A percentile compares a stretch with the other conserved stretches of the same genome.
phyloP scores from a whole-genome alignment of 2,329 filamentous ascomycete genomes.

The Scedosporium boydii region DNA sequence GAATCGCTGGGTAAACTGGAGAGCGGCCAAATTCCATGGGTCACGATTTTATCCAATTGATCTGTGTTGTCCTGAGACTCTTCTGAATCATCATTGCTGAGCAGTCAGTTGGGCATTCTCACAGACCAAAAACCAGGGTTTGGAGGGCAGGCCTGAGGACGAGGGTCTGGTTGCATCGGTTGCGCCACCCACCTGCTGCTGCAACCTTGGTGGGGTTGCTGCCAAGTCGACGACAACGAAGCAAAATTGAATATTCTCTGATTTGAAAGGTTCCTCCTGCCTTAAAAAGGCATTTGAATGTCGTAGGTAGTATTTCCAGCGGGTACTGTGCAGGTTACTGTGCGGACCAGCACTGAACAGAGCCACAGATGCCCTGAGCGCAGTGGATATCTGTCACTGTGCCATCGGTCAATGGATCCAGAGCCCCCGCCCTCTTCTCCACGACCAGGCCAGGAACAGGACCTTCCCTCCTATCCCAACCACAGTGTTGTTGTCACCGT shows the following conservation, averaged over 20 bases:
- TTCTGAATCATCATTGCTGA: too few species aligned
- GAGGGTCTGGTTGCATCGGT: background rate
- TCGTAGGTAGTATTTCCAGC: background rate
- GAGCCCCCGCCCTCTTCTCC: background rate
- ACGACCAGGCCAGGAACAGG: background rate
- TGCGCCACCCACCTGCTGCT: background rate
- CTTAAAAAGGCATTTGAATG: background rate
- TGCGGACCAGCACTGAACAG: background rate
- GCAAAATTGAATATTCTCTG: background rate
- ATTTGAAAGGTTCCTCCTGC: background rate
- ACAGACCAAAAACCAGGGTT: too few species aligned
- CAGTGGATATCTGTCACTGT: background rate
- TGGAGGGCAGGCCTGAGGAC: conserved; percentile 4
- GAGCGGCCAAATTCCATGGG: background rate
- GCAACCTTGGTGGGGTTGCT: background rate
- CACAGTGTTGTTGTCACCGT: background rate
- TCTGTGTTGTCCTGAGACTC: background rate
- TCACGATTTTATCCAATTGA: background rate
- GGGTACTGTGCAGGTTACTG: background rate
- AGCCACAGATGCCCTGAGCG: background rate
- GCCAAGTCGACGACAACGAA: background rate
- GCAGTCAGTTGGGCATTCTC: too few species aligned
- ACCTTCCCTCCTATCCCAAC: background rate
- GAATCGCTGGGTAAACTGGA: too few species aligned
- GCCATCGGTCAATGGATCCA: background rate